Conservation (phyloP, 2,329 filamentous ascomycete genomes). For the Biscogniauxia marginata region DNA sequence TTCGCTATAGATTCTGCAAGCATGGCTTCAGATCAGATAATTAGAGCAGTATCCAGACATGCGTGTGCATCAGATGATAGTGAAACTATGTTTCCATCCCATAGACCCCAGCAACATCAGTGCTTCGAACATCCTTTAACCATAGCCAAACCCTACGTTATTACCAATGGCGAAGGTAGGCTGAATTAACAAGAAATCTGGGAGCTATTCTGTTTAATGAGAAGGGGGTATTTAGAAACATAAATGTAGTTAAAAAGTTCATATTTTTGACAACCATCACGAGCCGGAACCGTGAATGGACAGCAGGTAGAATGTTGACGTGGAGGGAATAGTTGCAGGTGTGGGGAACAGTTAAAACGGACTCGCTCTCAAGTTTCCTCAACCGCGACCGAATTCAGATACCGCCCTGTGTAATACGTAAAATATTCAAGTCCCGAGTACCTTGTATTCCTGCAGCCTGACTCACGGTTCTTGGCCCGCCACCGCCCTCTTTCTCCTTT, state of each 20-base stretch:
- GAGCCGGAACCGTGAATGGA: neutral
- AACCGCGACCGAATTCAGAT: neutral
- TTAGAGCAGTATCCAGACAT: slow-evolving; percentile 16
- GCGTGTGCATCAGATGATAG: neutral
- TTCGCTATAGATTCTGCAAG: slow-evolving; percentile 28
- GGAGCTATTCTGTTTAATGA: too few relatives aligned
- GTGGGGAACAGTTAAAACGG: neutral
- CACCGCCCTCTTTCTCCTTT: too few relatives aligned
- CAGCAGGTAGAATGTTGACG: neutral
- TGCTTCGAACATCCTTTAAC: neutral
- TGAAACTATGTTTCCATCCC: neutral
- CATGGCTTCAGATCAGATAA: slow-evolving; percentile 23
- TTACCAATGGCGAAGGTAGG: neutral
- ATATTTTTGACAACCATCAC: too few relatives aligned
- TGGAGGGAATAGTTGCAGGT: neutral
- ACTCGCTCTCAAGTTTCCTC: neutral
- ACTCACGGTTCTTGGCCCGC: too few relatives aligned
- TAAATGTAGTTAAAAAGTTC: too few relatives aligned
- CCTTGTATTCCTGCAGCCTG: too few relatives aligned
- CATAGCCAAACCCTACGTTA: neutral
- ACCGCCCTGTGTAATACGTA: neutral
- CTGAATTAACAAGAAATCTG: too few relatives aligned
- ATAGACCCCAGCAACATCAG: neutral
- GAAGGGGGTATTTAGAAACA: too few relatives aligned
- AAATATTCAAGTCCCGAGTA: too few relatives aligned